Evolutionary conservation across 179 eudicot species (phyloP).

Genomic region (Silene coronaria): DNA sequence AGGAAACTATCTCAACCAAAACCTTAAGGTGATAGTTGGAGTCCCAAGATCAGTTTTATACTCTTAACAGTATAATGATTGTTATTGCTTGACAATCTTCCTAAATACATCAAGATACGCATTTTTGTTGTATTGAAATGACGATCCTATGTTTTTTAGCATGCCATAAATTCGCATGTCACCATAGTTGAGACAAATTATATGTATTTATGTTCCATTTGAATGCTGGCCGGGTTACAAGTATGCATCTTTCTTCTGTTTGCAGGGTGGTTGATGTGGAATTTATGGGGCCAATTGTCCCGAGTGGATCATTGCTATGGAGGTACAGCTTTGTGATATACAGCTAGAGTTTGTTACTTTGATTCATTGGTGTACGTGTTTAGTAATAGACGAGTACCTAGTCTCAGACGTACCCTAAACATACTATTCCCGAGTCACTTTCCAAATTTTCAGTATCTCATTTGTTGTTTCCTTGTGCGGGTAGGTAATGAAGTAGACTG

Average conservation of each 20-base stretch:
- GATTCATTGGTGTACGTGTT: background rate
- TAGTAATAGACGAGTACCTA: background rate
- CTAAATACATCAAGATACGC: background rate
- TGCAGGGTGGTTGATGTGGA: slow-evolving; percentile 85
- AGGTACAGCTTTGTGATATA: slow-evolving; percentile 35
- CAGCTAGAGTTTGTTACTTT: background rate
- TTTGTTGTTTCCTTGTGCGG: background rate
- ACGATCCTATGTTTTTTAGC: background rate
- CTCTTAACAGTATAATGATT: too few relatives aligned
- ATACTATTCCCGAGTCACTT: background rate
- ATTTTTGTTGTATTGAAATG: background rate
- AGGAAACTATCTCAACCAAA: too few relatives aligned
- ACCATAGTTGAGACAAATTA: background rate
- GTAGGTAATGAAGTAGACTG: slow-evolving; percentile 5
- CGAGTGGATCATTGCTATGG: slow-evolving; percentile 92
- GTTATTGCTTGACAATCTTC: too few relatives aligned
- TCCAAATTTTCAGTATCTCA: background rate
- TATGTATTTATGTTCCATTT: too few relatives aligned
- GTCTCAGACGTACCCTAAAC: background rate
- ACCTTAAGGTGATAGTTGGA: too few relatives aligned
- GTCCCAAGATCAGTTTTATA: too few relatives aligned
- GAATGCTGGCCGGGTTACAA: background rate
- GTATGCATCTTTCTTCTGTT: background rate
- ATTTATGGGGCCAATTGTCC: slow-evolving; percentile 88
- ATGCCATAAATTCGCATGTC: background rate